Percentiles rank a stretch among this genome's conserved stretches.
These are phyloP conservation scores for Aspergillus kassunensis DNA, from an alignment of 495 filamentous ascomycete genomes.

Conservation along the genomic window DNA sequence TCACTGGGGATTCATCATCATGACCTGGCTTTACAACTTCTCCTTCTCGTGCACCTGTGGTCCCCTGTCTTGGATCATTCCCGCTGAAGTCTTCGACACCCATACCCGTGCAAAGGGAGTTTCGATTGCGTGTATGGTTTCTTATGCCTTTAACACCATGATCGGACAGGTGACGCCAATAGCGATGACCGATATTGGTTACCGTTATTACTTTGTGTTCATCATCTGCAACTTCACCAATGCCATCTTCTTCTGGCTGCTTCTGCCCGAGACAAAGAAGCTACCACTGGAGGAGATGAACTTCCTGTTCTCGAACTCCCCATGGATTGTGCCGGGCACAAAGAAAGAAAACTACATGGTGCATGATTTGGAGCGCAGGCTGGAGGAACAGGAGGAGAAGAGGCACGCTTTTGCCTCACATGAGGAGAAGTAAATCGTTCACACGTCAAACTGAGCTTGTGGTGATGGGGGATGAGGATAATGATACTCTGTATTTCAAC, in stretches of 20 bases:
- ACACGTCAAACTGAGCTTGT: neutral
- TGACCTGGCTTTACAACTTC: slow-evolving; percentile 69
- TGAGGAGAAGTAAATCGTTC: slow-evolving; percentile 18
- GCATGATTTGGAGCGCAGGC: slow-evolving; percentile 37
- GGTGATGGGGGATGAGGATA: neutral
- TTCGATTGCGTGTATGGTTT: slow-evolving; percentile 60
- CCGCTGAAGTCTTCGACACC: slow-evolving; percentile 68
- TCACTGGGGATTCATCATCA: slow-evolving; percentile 71
- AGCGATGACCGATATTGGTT: slow-evolving; percentile 50
- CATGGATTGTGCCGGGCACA: slow-evolving; percentile 56
- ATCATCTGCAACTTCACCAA: slow-evolving; percentile 52
- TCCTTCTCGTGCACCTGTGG: slow-evolving; percentile 62
- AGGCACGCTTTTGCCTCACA: slow-evolving; percentile 17
- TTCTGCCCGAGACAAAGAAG: slow-evolving; percentile 62
- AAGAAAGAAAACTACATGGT: slow-evolving; percentile 33
- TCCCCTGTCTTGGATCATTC: slow-evolving; percentile 60
- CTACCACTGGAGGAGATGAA: slow-evolving; percentile 69
- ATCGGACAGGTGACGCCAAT: slow-evolving; percentile 66
- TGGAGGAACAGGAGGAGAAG: slow-evolving; percentile 39
- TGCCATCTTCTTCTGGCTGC: slow-evolving; percentile 59
- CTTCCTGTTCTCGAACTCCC: slow-evolving; percentile 63
- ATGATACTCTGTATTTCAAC: slow-evolving; percentile 13
- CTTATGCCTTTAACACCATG: slow-evolving; percentile 70
- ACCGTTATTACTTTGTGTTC: slow-evolving; percentile 55
- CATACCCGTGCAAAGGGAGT: slow-evolving; percentile 63